Evolutionary conservation across 1,284 basidiomycete genomes (phyloP).

Genomic region (Microbotryum lychnidis-dioicae): DNA sequence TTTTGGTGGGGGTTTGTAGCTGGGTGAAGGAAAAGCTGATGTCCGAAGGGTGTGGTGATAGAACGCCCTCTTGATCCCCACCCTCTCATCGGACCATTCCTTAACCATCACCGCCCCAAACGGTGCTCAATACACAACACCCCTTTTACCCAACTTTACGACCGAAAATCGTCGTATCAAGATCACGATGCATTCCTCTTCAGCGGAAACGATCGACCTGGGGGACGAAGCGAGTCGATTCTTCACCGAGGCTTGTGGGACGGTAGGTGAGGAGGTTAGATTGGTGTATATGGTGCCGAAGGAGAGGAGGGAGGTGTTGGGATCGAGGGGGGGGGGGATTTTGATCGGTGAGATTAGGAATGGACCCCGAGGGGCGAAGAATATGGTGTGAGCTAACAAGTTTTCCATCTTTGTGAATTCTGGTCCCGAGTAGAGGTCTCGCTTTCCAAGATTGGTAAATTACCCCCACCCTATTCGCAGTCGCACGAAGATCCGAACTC

Average conservation of each 20-base stretch:
- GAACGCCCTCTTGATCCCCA: slow-evolving; percentile 7
- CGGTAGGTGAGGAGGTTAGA: neutral
- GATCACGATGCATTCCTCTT: slow-evolving; percentile 6
- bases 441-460: slow-evolving; percentile 12
- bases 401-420: too few species aligned
- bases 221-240: slow-evolving; percentile 11
- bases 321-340: neutral
- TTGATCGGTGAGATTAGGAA: slow-evolving; percentile 1
- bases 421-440: neutral
- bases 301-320: slow-evolving; percentile 1
- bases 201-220: slow-evolving; percentile 1
- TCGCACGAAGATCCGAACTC: too few species aligned
- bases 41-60: neutral
- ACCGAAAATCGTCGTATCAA: neutral
- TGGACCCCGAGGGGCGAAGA: too few species aligned
- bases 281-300: slow-evolving; percentile 4
- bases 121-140: neutral
- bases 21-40: neutral
- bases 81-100: neutral
- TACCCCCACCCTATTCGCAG: too few species aligned
- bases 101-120: slow-evolving; percentile 1
- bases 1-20: too few species aligned
- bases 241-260: slow-evolving; percentile 6
- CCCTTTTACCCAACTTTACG: neutral
- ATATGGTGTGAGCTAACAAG: neutral